These are phyloP conservation scores for Closterium sp. DNA, from an alignment of 139 green algal genomes.

Conservation along the genomic window DNA sequence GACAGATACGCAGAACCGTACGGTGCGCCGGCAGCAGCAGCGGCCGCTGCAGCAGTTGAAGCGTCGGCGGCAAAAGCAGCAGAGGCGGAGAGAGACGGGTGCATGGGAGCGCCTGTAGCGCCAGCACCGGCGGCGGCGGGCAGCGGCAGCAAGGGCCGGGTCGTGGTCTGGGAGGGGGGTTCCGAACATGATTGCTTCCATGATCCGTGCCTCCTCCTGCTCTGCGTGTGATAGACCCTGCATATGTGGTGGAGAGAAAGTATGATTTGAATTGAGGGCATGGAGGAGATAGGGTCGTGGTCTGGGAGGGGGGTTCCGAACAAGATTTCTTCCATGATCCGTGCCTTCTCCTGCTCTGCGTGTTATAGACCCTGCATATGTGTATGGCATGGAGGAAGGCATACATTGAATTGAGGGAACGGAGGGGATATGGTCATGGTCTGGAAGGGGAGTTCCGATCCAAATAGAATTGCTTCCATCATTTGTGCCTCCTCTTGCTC, in stretches of 20 bases:
- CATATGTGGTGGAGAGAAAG: neutral
- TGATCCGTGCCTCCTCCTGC: neutral
- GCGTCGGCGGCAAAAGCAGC: neutral
- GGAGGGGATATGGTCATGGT: too few relatives aligned
- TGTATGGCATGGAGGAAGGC: too few relatives aligned
- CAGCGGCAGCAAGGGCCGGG: neutral
- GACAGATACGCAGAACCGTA: neutral
- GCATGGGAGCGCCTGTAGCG: neutral
- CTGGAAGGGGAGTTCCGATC: neutral
- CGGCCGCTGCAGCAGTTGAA: neutral
- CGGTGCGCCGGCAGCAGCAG: neutral
- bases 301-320: too few relatives aligned
- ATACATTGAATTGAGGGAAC: too few relatives aligned
- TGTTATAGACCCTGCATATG: too few relatives aligned
- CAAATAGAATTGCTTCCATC: neutral
- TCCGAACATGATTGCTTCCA: neutral
- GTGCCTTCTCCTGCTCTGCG: neutral
- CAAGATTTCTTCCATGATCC: too few relatives aligned
- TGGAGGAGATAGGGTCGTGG: too few relatives aligned
- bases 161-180: neutral
- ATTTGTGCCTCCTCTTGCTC: neutral
- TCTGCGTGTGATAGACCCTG: neutral
- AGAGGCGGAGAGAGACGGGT: neutral
- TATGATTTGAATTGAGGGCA: too few relatives aligned
- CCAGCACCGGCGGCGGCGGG: neutral